Conservation (phyloP, 768 basidiomycete species). For the Ramaria sp. region DNA sequence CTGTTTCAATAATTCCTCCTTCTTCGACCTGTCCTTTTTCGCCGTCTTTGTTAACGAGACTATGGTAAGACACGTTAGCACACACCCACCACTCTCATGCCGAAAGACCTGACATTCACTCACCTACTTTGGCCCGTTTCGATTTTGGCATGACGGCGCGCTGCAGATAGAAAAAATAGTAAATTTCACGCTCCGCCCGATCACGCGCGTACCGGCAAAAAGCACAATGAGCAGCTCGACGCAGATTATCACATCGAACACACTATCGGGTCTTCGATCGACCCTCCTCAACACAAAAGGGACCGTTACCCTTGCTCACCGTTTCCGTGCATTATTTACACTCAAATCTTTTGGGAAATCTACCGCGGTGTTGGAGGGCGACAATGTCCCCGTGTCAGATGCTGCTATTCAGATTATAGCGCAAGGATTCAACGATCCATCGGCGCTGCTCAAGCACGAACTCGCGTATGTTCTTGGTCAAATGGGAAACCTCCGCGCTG, state of each 20-base stretch:
- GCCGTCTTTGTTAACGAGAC: slow-evolving; percentile 91
- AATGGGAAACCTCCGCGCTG: slow-evolving; percentile 59
- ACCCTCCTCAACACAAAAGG: slow-evolving; percentile 70
- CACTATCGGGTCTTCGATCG: slow-evolving; percentile 60
- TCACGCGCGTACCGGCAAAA: neutral
- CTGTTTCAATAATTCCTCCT: slow-evolving; percentile 71
- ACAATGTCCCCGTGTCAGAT: slow-evolving; percentile 6
- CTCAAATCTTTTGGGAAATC: slow-evolving; percentile 64
- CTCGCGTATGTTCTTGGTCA: slow-evolving; percentile 96
- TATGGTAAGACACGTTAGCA: slow-evolving; percentile 21
- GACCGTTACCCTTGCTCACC: slow-evolving; percentile 65
- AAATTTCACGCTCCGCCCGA: neutral
- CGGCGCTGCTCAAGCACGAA: slow-evolving; percentile 91
- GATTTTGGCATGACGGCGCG: slow-evolving; percentile 65
- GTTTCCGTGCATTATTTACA: slow-evolving; percentile 88
- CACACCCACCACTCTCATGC: neutral
- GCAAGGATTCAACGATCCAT: slow-evolving; percentile 74
- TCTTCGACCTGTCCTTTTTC: slow-evolving; percentile 89
- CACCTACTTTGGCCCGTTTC: slow-evolving; percentile 81
- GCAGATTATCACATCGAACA: slow-evolving; percentile 20
- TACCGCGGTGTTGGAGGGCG: slow-evolving; percentile 8
- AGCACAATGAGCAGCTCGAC: neutral
- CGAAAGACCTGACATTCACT: slow-evolving; percentile 20
- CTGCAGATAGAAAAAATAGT: slow-evolving; percentile 1
- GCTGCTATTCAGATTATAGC: slow-evolving; percentile 7